These are phyloP conservation scores for Priceomyces carsonii DNA, from an alignment of 805 yeast species.

Conservation along the genomic window DNA sequence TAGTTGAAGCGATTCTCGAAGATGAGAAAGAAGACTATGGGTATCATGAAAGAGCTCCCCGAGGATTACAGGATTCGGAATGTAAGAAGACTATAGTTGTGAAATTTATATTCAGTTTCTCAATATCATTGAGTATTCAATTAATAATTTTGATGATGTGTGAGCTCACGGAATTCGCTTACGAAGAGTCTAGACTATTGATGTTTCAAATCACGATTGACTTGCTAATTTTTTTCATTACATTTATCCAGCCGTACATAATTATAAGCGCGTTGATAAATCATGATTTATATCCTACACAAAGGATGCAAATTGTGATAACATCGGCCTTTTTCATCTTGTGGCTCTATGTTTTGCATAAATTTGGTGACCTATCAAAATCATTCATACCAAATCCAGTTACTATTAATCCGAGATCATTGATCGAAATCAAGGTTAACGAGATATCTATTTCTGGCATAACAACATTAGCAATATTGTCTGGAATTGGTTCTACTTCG, in stretches of 20 bases:
- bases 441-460: constrained; percentile 51
- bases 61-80: constrained; percentile 1
- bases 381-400: constrained; percentile 20
- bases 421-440: constrained; percentile 45
- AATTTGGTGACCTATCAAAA: constrained; percentile 33
- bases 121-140: constrained; percentile 31
- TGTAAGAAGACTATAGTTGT: constrained; percentile 14
- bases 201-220: constrained; percentile 43
- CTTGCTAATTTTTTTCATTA: constrained; percentile 36
- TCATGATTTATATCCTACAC: constrained; percentile 25
- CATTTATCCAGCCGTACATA: constrained; percentile 46
- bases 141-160: constrained; percentile 36
- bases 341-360: constrained; percentile 37
- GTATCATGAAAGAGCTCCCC: constrained; percentile 7
- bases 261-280: constrained; percentile 30
- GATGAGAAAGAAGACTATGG: constrained; percentile 16
- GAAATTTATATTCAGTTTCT: constrained; percentile 28
- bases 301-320: constrained; percentile 1
- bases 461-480: constrained; percentile 48
- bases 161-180: constrained; percentile 29
- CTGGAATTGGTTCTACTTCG: constrained; percentile 54
- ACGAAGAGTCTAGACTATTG: constrained; percentile 23
- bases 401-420: constrained; percentile 19
- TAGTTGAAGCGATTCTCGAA: constrained; percentile 15
- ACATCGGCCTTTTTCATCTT: constrained; percentile 13